These are phyloP conservation scores for Globisporangium yorkense DNA, from an alignment of 352 stramenopile genomes.

Conservation along the genomic window DNA sequence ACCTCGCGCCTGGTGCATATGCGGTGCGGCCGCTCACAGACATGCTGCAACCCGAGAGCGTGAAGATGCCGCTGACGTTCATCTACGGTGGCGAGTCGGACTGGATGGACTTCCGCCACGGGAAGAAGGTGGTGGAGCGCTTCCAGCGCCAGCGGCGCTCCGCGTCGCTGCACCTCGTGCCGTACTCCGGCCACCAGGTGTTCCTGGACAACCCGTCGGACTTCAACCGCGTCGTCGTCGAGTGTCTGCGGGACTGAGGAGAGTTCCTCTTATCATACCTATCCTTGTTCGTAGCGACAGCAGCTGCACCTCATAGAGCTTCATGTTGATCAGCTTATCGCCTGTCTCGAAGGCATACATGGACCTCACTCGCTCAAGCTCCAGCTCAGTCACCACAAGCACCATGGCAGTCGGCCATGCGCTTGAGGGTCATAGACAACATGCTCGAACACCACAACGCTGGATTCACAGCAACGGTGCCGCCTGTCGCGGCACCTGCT, in stretches of 20 bases:
- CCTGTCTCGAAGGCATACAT: too few relatives aligned
- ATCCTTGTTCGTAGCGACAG: too few relatives aligned
- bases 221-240: conserved; percentile 62
- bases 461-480: too few relatives aligned
- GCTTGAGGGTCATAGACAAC: too few relatives aligned
- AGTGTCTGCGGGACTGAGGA: conserved; percentile 16
- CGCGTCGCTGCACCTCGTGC: conserved; percentile 55
- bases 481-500: too few relatives aligned
- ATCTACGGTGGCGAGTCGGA: conserved; percentile 76
- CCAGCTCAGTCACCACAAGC: too few relatives aligned
- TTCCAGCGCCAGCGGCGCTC: conserved; percentile 28
- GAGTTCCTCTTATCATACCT: too few relatives aligned
- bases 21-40: conserved; percentile 64
- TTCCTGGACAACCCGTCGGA: conserved; percentile 75
- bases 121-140: conserved; percentile 48
- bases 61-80: conserved; percentile 81
- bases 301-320: too few relatives aligned
- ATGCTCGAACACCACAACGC: too few relatives aligned
- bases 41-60: conserved; percentile 38
- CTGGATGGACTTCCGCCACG: conserved; percentile 84
- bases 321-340: too few relatives aligned
- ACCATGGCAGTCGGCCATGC: too few relatives aligned
- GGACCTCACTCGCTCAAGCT: too few relatives aligned
- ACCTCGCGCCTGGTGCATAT: conserved; percentile 63
- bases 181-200: conserved; percentile 69